These are phyloP conservation scores for Tetrapisispora fleetii DNA, from an alignment of 805 yeast species.

Conservation along the genomic window DNA sequence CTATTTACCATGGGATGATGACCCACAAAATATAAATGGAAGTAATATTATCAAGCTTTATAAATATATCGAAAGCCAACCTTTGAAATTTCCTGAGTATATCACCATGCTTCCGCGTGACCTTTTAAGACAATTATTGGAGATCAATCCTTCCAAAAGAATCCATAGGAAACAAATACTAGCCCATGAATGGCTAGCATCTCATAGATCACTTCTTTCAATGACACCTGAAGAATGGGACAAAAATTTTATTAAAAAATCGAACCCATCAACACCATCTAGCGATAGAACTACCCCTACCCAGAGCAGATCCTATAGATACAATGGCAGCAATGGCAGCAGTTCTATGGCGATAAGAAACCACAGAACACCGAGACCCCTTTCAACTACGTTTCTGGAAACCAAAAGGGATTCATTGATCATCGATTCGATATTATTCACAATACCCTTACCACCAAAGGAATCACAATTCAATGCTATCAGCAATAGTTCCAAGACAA, in stretches of 20 bases:
- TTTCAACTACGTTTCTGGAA: not conserved
- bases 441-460: conserved; percentile 57
- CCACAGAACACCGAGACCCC: not conserved
- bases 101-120: conserved; percentile 88
- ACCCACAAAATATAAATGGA: conserved; percentile 92
- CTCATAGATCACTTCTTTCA: conserved; percentile 75
- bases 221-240: conserved; percentile 94
- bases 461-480: conserved; percentile 57
- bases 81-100: conserved; percentile 92
- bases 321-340: not conserved
- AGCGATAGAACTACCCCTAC: not conserved
- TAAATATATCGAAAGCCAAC: conserved; percentile 82
- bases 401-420: conserved; percentile 27
- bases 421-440: conserved; percentile 29
- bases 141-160: conserved; percentile 75
- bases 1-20: conserved; percentile 95
- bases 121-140: conserved; percentile 69
- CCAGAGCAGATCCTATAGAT: not conserved
- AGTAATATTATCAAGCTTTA: conserved; percentile 83
- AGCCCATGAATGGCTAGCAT: conserved; percentile 78
- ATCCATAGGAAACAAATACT: conserved; percentile 59
- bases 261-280: not conserved
- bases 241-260: conserved; percentile 17
- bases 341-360: not conserved
- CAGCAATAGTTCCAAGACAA: not conserved